Base-by-base conservation (phyloP, 1,139 yeast species). In the Zygoascus sp. region DNA sequence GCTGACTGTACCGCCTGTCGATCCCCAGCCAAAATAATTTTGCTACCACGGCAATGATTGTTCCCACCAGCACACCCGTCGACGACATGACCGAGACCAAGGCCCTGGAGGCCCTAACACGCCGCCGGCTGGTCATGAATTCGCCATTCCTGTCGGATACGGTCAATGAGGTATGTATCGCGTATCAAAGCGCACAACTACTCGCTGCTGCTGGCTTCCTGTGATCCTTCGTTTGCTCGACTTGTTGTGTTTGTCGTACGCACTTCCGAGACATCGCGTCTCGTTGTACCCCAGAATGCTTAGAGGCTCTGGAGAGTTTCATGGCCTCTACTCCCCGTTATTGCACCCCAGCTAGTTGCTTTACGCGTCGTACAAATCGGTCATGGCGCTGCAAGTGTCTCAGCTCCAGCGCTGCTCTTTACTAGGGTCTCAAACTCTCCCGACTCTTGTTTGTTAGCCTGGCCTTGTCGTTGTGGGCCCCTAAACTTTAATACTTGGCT, bases 41-140 rank as follows among this genome's bases (percentile, higher is more conserved):
- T 3, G 21, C 25, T 17, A 10, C 32, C 30, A 20, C 32, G 41
- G 21, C 41, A 3, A 16, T 15, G 23, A 16, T 22, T 23, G 39
- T 22, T 41, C 32, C 38, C 28, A 32, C 22, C 30, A 32, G 17
- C n/a, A 8, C 32, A 3, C 11, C 41, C 28, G 15, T 25, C 10
- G 19, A 38, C 20, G 16, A 3, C 2, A 30, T 30, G 34, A 30
- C 34, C 20, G 46, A 44, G 13, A 19, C 46, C 13, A 32, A 27
- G 25, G 25, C 35, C n/a, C 36, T 45, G 25, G 44, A 45, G n/a
- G 44, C 45, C 13, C 15, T 45, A 28, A 35, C 40, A 21, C 25
- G 41, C 15, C 42, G 41, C 8, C 44, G 48, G 22, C 28, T 45
- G 35, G 45, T 45, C 15, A 41, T 36, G 38, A 45, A 40, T 17